A percentile compares a stretch with the other conserved stretches of the same genome.
Evolutionary conservation across 163 green algal genomes (phyloP).

Genomic region (Chlorella variabilis): DNA sequence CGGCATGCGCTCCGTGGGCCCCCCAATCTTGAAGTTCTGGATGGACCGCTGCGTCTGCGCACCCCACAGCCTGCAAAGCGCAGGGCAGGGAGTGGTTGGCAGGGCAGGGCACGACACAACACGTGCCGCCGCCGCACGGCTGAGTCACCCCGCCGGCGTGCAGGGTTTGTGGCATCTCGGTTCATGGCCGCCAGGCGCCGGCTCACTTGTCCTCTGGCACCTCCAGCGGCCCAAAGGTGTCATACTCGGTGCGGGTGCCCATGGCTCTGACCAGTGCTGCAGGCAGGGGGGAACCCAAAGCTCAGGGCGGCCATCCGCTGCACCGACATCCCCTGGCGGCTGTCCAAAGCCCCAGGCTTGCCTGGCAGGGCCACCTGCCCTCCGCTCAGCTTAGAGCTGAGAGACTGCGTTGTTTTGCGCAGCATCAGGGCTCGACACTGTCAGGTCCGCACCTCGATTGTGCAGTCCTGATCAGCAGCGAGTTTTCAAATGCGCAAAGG

Average conservation of each 20-base stretch:
- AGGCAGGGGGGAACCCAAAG: conserved; percentile 13
- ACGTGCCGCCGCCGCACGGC: neutral
- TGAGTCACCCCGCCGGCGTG: neutral
- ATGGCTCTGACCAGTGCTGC: conserved; percentile 38
- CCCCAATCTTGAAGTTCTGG: conserved; percentile 87
- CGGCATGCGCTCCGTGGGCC: conserved; percentile 89
- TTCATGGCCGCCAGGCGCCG: neutral
- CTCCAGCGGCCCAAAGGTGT: conserved; percentile 91
- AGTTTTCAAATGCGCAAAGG: too few relatives aligned
- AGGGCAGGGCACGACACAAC: neutral
- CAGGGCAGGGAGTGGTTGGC: neutral
- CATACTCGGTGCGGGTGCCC: conserved; percentile 78
- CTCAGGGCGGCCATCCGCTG: neutral
- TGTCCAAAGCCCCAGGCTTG: neutral
- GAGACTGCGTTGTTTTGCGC: neutral
- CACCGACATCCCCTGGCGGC: neutral
- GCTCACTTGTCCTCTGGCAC: conserved; percentile 85
- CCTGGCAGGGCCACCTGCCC: conserved; percentile 16
- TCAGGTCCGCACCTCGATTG: conserved; percentile 4
- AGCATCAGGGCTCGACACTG: conserved; percentile 11
- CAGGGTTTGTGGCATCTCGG: neutral
- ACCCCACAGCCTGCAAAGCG: conserved; percentile 89
- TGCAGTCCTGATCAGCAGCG: too few relatives aligned
- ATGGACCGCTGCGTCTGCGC: conserved; percentile 96
- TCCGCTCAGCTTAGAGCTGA: neutral